Percentiles rank a stretch among this genome's conserved stretches.
These are phyloP conservation scores for Ehretia macrophylla DNA, from an alignment of 257 asterid genomes.

Conservation along the genomic window DNA sequence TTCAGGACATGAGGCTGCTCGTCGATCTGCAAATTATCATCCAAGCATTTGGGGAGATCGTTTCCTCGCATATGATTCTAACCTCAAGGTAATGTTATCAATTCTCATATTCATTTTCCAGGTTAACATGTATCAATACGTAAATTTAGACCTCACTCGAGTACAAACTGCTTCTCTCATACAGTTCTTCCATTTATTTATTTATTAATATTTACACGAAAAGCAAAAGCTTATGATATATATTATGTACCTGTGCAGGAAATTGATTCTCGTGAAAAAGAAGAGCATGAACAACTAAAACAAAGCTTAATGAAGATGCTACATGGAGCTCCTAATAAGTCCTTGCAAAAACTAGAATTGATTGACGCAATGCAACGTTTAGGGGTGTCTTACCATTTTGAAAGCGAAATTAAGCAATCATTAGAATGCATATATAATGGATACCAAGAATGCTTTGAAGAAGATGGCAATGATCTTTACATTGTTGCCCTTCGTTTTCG, in stretches of 20 bases:
- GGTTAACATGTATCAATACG: no score
- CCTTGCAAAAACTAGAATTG: neutral
- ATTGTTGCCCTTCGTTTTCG: constrained; percentile 16
- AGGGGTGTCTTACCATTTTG: constrained; percentile 16
- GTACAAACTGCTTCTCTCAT: no score
- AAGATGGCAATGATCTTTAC: constrained; percentile 4
- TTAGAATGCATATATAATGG: neutral
- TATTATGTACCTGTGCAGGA: neutral
- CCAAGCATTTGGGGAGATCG: neutral
- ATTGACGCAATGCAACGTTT: constrained; percentile 17
- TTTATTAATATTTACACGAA: no score
- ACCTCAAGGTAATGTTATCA: neutral
- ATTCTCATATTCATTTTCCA: no score
- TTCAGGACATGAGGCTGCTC: neutral
- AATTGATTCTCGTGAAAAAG: neutral
- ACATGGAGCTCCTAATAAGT: neutral
- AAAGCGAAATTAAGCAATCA: constrained; percentile 7
- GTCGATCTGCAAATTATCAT: constrained; percentile 10
- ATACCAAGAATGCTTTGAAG: neutral
- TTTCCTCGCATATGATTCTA: constrained; percentile 5
- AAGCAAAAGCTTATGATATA: no score
- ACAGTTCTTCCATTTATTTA: neutral
- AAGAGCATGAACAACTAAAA: neutral
- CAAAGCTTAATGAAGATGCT: constrained; percentile 4
- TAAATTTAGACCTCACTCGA: no score